A percentile compares a stretch with the other conserved stretches of the same genome.
Conservation (phyloP, 345 rosid species). For the Salix koriyanagi region DNA sequence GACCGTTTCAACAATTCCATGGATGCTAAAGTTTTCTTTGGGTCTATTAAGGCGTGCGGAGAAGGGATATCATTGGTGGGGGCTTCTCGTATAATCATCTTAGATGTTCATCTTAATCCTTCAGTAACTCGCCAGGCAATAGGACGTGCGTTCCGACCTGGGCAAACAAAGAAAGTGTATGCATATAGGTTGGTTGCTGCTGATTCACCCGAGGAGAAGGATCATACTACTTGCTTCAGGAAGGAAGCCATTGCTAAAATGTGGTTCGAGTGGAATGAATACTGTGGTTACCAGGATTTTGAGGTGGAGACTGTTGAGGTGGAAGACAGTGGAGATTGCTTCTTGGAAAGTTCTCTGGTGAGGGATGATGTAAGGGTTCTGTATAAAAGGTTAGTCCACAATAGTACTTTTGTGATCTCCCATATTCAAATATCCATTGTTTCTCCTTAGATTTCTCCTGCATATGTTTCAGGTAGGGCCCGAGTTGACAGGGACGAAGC, state of each 20-base stretch:
- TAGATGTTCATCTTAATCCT: conserved; percentile 89
- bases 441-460: not conserved
- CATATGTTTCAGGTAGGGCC: conserved; percentile 31
- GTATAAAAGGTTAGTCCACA: conserved; percentile 59
- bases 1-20: conserved; percentile 67
- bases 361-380: conserved; percentile 56
- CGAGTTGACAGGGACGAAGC: not conserved
- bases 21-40: conserved; percentile 76
- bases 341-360: conserved; percentile 54
- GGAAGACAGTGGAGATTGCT: conserved; percentile 53
- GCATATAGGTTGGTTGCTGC: conserved; percentile 69
- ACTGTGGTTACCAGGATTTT: conserved; percentile 47
- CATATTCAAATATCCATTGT: not conserved
- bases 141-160: conserved; percentile 83
- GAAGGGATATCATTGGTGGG: conserved; percentile 97
- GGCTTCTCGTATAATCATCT: conserved; percentile 69
- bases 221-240: conserved; percentile 51
- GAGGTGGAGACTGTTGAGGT: conserved; percentile 44
- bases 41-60: conserved; percentile 91
- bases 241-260: conserved; percentile 79
- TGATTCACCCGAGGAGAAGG: conserved; percentile 75
- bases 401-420: not conserved
- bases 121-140: conserved; percentile 97
- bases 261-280: conserved; percentile 95
- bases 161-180: conserved; percentile 75